A percentile compares a stretch with the other conserved stretches of the same genome.
These are phyloP conservation scores for Gaeumannomyces tritici DNA, from an alignment of 2,329 filamentous ascomycete genomes.

Conservation along the genomic window DNA sequence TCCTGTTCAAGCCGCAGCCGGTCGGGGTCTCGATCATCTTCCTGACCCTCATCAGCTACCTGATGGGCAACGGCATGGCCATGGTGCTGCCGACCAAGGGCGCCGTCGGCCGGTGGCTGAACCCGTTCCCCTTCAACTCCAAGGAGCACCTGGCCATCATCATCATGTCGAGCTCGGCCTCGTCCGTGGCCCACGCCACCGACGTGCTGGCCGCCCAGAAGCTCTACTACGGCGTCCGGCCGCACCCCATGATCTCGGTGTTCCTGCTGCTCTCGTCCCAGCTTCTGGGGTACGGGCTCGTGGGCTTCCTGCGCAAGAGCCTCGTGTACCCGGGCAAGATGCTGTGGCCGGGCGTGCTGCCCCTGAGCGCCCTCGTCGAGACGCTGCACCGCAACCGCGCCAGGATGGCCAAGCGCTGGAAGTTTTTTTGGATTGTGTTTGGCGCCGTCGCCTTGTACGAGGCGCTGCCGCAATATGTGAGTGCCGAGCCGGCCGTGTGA, in stretches of 20 bases:
- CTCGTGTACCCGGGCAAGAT: slow-evolving; percentile 38
- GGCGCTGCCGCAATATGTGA: slow-evolving; percentile 31
- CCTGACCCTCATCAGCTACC: slow-evolving; percentile 31
- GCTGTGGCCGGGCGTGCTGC: slow-evolving; percentile 25
- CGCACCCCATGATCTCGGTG: slow-evolving; percentile 27
- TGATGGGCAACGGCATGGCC: slow-evolving; percentile 28
- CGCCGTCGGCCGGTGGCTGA: slow-evolving; percentile 18
- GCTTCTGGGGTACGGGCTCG: slow-evolving; percentile 37
- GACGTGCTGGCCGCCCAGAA: slow-evolving; percentile 33
- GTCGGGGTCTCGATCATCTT: slow-evolving; percentile 34
- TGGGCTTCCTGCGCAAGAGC: slow-evolving; percentile 33
- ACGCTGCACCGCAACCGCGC: slow-evolving; percentile 15
- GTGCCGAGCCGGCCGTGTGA: background rate
- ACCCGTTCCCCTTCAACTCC: slow-evolving; percentile 15
- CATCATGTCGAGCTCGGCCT: slow-evolving; percentile 13
- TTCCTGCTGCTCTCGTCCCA: slow-evolving; percentile 37
- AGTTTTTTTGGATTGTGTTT: slow-evolving; percentile 30
- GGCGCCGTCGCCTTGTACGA: slow-evolving; percentile 33
- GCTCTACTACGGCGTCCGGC: slow-evolving; percentile 33
- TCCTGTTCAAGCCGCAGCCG: slow-evolving; percentile 35
- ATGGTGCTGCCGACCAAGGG: slow-evolving; percentile 23
- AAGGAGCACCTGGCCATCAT: slow-evolving; percentile 14
- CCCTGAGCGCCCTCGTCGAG: slow-evolving; percentile 14
- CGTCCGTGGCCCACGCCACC: slow-evolving; percentile 15
- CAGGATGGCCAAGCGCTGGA: slow-evolving; percentile 26